Evolutionary conservation across 2,329 filamentous ascomycete genomes (phyloP), one percentile per base, ranked within the genome.

Genomic region (Curvularia eragrostidis): DNA sequence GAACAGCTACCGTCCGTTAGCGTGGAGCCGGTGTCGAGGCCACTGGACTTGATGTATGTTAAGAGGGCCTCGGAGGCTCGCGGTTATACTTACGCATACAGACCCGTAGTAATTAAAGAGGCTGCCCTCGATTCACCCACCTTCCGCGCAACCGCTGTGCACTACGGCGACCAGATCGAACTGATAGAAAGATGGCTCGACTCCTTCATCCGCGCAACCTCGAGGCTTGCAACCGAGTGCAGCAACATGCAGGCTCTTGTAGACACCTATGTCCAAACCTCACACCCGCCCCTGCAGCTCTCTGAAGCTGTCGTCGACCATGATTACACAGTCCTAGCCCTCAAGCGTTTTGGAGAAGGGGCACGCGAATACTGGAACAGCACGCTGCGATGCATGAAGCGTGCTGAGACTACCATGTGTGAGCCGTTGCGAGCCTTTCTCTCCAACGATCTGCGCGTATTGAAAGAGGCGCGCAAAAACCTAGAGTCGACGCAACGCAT

Each of bases 51-150:
- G 54, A 80, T 81, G 77, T 80, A 73, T 41, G 74, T 54, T 24
- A 19, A 24, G 21, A 59, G 3, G 39, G n/a, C 12, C 10, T 10
- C 28, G 13, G 5, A 23, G 10, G 8, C 19, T 23, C 26, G 9
- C 15, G 13, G 41, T 13, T n/a, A 28, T 15, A 49, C 58, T 64
- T 56, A 72, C 43, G 28, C 39, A 23, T 38, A 38, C 65, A 88
- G 86, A 56, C 92, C 95, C 43, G 93, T 98, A 34, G 88, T 89
- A 60, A 85, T 98, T 68, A 95, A 94, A 80, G 95, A 99, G 84
- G 95, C 95, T 49, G 91, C 93, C 19, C 90, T 98, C 80, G 95
- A 99, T 79, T 97, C 93, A 38, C 95, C 95, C 24, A 96, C 93
- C 34, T 98, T 98, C 77, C 91, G 95, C 64, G 91, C 93, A 46